A percentile compares a stretch with the other conserved stretches of the same genome.
These are phyloP conservation scores for Gentiana dahurica DNA, from an alignment of 257 asterid species.

Conservation along the genomic window DNA sequence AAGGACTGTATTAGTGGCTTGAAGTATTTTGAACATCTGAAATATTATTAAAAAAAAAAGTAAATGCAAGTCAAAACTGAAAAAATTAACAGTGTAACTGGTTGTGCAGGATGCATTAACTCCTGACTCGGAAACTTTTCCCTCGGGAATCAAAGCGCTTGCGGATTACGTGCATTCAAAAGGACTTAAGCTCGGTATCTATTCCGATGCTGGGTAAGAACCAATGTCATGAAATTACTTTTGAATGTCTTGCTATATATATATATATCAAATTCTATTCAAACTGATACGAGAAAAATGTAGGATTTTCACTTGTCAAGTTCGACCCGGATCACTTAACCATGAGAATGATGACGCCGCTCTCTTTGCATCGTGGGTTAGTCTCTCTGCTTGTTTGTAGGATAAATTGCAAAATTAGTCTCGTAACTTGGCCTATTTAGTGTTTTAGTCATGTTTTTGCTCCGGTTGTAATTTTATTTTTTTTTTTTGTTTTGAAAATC, in stretches of 20 bases:
- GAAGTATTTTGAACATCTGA: too few species aligned
- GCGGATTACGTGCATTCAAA: slow-evolving; percentile 86
- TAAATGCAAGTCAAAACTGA: background rate
- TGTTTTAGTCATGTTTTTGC: too few species aligned
- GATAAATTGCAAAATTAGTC: background rate
- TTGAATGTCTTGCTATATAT: too few species aligned
- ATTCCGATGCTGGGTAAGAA: slow-evolving; percentile 98
- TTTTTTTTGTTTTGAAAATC: background rate
- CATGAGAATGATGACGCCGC: slow-evolving; percentile 83
- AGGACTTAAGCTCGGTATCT: slow-evolving; percentile 91
- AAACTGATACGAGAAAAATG: slow-evolving; percentile 12
- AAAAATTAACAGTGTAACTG: background rate
- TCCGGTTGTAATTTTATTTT: background rate
- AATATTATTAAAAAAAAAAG: background rate
- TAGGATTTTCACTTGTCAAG: slow-evolving; percentile 82
- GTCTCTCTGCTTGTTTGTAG: slow-evolving; percentile 19
- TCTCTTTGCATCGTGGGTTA: slow-evolving; percentile 89
- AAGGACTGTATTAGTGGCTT: too few species aligned
- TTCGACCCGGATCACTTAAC: slow-evolving; percentile 80
- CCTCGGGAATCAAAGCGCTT: slow-evolving; percentile 79
- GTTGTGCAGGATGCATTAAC: slow-evolving; percentile 62
- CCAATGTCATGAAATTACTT: background rate
- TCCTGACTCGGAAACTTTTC: slow-evolving; percentile 58
- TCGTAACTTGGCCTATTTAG: background rate
- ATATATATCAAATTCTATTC: background rate